Conservation (phyloP, 164 flowering plant species). For the Chimonanthus praecox region DNA sequence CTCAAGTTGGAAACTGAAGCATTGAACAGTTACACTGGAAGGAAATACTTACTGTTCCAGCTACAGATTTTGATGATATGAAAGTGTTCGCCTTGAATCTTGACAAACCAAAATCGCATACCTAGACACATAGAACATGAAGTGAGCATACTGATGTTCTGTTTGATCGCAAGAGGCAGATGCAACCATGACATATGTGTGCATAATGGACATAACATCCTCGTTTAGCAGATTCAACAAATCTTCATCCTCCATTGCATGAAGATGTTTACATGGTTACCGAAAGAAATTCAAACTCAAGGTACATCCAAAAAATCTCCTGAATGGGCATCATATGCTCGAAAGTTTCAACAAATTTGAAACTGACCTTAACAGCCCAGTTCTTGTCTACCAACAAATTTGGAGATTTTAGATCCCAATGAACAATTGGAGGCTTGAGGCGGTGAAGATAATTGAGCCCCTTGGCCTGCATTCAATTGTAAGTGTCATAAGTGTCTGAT, state of each 20-base stretch:
- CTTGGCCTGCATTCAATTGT: constrained; percentile 58
- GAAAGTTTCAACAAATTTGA: not conserved
- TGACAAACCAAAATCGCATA: constrained; percentile 95
- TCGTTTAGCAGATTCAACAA: not conserved
- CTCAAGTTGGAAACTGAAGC: constrained; percentile 2
- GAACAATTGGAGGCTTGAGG: constrained; percentile 81
- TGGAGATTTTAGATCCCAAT: constrained; percentile 97
- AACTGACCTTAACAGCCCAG: constrained; percentile 84
- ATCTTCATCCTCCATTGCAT: not conserved
- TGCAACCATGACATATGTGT: not conserved
- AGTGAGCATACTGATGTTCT: not conserved
- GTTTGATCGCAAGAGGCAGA: not conserved
- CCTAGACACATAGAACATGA: constrained; percentile 35
- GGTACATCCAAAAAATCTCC: not conserved
- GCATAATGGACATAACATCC: not conserved
- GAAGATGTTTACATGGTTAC: not conserved
- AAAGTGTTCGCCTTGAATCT: constrained; percentile 93
- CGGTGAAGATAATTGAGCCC: constrained; percentile 91
- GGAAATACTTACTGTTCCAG: constrained; percentile 76
- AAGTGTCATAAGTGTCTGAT: not conserved
- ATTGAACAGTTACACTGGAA: not conserved
- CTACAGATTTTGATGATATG: constrained; percentile 90
- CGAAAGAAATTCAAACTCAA: too few relatives aligned
- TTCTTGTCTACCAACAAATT: constrained; percentile 93
- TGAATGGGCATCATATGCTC: not conserved